A percentile compares a stretch with the other conserved stretches of the same genome.
Evolutionary conservation across 2,329 filamentous ascomycete genomes (phyloP).

Genomic region (Nemania diffusa): DNA sequence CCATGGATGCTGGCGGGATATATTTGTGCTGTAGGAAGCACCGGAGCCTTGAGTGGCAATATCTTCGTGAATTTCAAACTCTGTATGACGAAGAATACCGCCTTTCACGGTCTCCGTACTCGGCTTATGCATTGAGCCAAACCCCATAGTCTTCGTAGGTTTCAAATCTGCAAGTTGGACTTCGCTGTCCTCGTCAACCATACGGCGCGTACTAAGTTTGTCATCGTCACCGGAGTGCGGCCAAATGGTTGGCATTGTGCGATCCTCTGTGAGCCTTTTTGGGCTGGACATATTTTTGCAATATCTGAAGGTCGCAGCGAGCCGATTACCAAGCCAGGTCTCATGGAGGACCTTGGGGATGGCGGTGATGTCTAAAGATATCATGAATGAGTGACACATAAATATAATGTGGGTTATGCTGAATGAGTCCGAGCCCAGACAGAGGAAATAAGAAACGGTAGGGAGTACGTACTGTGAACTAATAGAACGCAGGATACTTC

Average conservation of each 20-base stretch:
- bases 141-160: not conserved
- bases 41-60: not conserved
- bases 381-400: not conserved
- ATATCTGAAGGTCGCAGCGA: not conserved
- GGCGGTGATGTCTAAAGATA: not conserved
- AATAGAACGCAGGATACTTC: not conserved
- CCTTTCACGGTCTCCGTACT: not conserved
- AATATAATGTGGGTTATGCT: not conserved
- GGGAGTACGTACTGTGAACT: not conserved
- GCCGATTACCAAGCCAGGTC: not conserved
- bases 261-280: not conserved
- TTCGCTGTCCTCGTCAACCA: not conserved
- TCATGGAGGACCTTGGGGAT: not conserved
- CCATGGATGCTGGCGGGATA: not conserved
- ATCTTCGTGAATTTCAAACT: not conserved
- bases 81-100: not conserved
- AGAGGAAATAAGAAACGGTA: not conserved
- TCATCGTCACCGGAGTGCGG: not conserved
- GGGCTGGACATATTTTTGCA: not conserved
- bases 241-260: not conserved
- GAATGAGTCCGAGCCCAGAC: not conserved
- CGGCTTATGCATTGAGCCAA: not conserved
- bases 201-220: not conserved
- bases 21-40: not conserved
- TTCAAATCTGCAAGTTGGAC: not conserved